These are phyloP conservation scores for Thraustochytrium sp. DNA, from an alignment of 352 stramenopile genomes.

Conservation along the genomic window DNA sequence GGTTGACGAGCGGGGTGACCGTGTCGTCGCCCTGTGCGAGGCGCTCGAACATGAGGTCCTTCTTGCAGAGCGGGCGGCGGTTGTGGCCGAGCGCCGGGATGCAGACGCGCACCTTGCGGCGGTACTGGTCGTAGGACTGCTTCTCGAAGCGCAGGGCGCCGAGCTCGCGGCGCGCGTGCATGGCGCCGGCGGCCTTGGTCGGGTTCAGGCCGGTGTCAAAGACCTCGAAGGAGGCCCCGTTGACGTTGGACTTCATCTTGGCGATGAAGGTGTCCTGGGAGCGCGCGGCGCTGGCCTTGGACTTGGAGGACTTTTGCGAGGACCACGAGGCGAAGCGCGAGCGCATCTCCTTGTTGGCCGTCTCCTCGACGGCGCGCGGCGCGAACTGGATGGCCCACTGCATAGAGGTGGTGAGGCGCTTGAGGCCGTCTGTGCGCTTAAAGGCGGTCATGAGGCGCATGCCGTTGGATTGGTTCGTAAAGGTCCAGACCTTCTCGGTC, in stretches of 20 bases:
- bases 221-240: conserved; percentile 27
- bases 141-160: conserved; percentile 30
- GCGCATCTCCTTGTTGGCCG: not conserved
- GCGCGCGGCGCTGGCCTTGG: not conserved
- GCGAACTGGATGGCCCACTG: conserved; percentile 28
- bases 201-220: conserved; percentile 39
- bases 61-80: conserved; percentile 16
- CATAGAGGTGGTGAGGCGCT: conserved; percentile 30
- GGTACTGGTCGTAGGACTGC: conserved; percentile 1
- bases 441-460: conserved; percentile 38
- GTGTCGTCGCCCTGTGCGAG: conserved; percentile 29
- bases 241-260: conserved; percentile 41
- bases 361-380: not conserved
- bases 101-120: conserved; percentile 4
- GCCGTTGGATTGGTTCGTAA: conserved; percentile 36
- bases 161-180: conserved; percentile 36
- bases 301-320: not conserved
- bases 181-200: conserved; percentile 10
- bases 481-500: conserved; percentile 34
- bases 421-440: conserved; percentile 29
- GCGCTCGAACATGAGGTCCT: conserved; percentile 39
- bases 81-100: conserved; percentile 32
- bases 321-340: conserved; percentile 3
- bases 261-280: conserved; percentile 17
- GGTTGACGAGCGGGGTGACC: conserved; percentile 7